Conservation (phyloP, 768 basidiomycete genomes). For the Xerocomellus amylosporus region DNA sequence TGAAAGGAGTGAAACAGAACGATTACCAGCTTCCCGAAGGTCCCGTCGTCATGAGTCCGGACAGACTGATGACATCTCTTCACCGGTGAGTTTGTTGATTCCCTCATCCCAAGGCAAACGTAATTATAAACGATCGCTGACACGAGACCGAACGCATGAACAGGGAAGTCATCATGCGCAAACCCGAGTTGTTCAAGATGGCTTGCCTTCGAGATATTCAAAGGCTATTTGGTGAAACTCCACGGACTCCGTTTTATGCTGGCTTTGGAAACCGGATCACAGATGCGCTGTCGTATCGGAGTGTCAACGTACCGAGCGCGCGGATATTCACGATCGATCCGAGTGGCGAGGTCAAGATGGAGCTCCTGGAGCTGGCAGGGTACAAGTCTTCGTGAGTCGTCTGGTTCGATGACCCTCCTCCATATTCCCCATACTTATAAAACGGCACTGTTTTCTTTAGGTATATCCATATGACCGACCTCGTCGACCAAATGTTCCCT, state of each 20-base stretch:
- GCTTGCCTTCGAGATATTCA: constrained; percentile 95
- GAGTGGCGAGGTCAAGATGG: constrained; percentile 93
- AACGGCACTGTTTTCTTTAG: constrained; percentile 36
- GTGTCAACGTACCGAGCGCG: constrained; percentile 90
- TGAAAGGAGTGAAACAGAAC: constrained; percentile 92
- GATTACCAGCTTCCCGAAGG: constrained; percentile 96
- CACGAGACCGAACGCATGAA: neutral
- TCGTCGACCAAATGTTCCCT: constrained; percentile 99
- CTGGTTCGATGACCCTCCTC: neutral
- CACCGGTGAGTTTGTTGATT: constrained; percentile 66
- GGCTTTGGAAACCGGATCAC: constrained; percentile 99
- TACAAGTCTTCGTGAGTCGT: constrained; percentile 87
- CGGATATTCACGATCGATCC: constrained; percentile 98
- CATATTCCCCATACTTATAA: neutral
- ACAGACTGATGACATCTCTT: constrained; percentile 88
- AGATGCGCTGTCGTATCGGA: constrained; percentile 96
- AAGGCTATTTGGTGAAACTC: constrained; percentile 74
- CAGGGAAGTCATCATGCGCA: constrained; percentile 98
- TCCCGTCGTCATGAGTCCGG: constrained; percentile 98
- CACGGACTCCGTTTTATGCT: constrained; percentile 84
- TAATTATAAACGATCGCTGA: neutral
- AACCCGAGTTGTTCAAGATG: constrained; percentile 99
- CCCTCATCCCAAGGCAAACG: no score
- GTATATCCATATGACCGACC: constrained; percentile 98
- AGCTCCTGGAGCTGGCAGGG: constrained; percentile 91